Conservation (phyloP, 768 basidiomycete genomes). For the Leucosporidium creatinivorum region DNA sequence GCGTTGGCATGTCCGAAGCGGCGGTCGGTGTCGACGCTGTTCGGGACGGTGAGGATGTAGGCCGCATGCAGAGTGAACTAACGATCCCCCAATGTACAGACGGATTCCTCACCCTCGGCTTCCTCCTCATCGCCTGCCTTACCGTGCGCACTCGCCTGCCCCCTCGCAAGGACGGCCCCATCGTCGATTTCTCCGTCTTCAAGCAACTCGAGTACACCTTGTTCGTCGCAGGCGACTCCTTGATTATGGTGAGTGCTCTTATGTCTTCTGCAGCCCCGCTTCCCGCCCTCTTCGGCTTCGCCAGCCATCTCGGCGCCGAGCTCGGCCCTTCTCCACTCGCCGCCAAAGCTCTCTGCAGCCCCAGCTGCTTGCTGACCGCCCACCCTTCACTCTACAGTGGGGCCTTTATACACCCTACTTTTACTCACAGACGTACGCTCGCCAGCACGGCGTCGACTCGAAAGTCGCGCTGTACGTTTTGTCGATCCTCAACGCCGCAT, state of each 20-base stretch:
- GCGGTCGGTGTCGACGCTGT: too few species aligned
- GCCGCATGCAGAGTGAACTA: too few species aligned
- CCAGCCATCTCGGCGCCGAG: too few species aligned
- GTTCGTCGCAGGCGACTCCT: conserved; percentile 41
- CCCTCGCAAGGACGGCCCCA: conserved; percentile 39
- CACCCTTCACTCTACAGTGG: too few species aligned
- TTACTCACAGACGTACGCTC: conserved; percentile 18
- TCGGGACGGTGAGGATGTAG: too few species aligned
- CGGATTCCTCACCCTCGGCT: conserved; percentile 48
- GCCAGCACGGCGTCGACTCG: conserved; percentile 11
- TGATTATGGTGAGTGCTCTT: conserved; percentile 16
- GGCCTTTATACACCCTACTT: conserved; percentile 47
- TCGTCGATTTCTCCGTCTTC: conserved; percentile 32
- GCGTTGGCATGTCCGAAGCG: too few species aligned
- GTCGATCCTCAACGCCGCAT: conserved; percentile 59
- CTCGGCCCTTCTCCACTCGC: too few species aligned
- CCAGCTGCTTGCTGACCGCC: too few species aligned
- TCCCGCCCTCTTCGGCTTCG: too few species aligned
- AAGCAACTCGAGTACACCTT: conserved; percentile 23
- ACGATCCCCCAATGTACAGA: conserved; percentile 46
- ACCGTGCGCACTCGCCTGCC: conserved; percentile 45
- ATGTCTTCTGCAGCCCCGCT: too few species aligned
- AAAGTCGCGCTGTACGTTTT: conserved; percentile 41
- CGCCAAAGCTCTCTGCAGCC: too few species aligned
- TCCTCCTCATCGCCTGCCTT: conserved; percentile 45